Base-by-base conservation (phyloP, 176 grass and related monocot species). In the Phyllostachys edulis region DNA sequence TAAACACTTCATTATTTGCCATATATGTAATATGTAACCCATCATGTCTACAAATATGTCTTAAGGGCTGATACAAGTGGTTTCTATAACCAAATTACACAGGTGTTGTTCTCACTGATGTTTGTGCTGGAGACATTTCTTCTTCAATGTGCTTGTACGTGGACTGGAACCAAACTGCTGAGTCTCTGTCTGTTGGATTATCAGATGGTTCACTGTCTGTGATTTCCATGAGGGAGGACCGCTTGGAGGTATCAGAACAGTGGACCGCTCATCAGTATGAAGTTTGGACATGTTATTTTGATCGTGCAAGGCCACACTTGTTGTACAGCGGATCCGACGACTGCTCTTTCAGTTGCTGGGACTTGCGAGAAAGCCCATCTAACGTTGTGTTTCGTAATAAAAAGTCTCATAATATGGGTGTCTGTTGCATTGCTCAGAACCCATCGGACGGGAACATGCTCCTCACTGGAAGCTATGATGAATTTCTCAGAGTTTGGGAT, bases 401-500 rank as follows among this genome's bases (percentile, higher is more conserved):
- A 13, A 95, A 90, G 78, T 83, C 96, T 16, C 96, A 95, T 84
- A 91, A 41, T 57, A 98, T 98, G 96, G 93, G 93, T 63, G 91
- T 98, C 2, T 98, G 96, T 67, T 93, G 96, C 44, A 90, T 98
- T 71, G 52, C 91, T 76, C 93, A 95, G 73, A 88, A 89, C 59
- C 87, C 87, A 41, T 80, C 82, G 18, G 92, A 95, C 12, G 50
- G 59, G 42, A 92, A 98, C 71, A 85, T 78, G 26, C 79, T 95
- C 23, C 77, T 93, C 77, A 98, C 96, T 23, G 96, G 96, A 73
- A 98, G 96, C 74, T 98, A 98, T 78, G 96, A 98, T 87, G 96
- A 98, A 86, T 93, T 86, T 42, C 82, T 98, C 47, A 93, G 93
- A 90, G 85, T 93, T 75, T 98, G 96, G 96, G 96, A 98, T 85